Percentiles rank a stretch among this genome's conserved stretches.
Evolutionary conservation across 768 basidiomycete species (phyloP).

Genomic region (Trametes meyenii): DNA sequence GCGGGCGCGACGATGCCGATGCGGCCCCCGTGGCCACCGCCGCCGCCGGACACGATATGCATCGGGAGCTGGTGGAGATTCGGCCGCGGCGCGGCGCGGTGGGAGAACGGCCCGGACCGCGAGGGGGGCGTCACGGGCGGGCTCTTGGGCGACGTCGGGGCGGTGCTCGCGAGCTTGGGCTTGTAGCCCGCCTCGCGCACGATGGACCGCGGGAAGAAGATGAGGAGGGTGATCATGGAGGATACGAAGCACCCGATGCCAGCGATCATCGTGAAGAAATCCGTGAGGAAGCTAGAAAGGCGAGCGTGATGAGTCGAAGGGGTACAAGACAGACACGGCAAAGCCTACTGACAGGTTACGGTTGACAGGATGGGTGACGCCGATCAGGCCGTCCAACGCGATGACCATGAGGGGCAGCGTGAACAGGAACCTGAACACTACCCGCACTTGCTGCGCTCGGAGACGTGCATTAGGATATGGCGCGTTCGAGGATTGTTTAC

Average conservation of each 20-base stretch:
- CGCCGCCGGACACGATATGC: neutral
- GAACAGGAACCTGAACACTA: conserved; percentile 77
- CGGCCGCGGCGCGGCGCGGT: neutral
- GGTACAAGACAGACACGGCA: neutral
- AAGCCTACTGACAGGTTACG: conserved; percentile 52
- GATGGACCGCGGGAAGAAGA: conserved; percentile 80
- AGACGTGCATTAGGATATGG: neutral
- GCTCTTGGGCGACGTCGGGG: conserved; percentile 25
- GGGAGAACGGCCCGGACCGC: conserved; percentile 7
- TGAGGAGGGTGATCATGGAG: conserved; percentile 76
- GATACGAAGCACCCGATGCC: conserved; percentile 79
- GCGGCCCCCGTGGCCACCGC: neutral
- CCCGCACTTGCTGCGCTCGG: conserved; percentile 57
- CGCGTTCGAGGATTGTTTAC: conserved; percentile 29
- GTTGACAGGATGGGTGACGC: conserved; percentile 49
- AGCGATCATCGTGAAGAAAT: conserved; percentile 71
- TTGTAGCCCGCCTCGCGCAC: conserved; percentile 65
- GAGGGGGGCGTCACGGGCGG: conserved; percentile 20
- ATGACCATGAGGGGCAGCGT: conserved; percentile 68
- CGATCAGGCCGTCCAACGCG: conserved; percentile 63
- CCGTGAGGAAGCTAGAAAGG: conserved; percentile 38
- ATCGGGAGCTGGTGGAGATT: neutral
- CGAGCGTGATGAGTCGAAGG: neutral
- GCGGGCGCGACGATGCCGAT: neutral
- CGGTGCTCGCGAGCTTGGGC: conserved; percentile 38